Conservation (phyloP, 1,284 basidiomycete species). For the Phaffia rhodozyma region DNA sequence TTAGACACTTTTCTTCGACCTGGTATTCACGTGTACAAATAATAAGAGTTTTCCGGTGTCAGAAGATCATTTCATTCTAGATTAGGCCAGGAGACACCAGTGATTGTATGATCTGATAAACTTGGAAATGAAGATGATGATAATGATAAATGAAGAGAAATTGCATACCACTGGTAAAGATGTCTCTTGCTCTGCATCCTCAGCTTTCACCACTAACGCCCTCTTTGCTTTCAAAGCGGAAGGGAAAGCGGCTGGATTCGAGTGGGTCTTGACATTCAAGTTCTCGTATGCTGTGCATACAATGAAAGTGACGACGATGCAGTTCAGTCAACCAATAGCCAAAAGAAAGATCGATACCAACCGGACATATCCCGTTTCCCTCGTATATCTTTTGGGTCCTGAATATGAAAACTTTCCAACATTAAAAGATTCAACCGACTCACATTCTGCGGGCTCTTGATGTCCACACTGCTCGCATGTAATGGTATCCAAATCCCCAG, state of each 20-base stretch:
- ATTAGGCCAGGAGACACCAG: not conserved
- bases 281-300: conserved; percentile 71
- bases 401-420: too few relatives aligned
- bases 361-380: not conserved
- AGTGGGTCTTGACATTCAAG: conserved; percentile 76
- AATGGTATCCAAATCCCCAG: conserved; percentile 66
- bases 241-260: conserved; percentile 88
- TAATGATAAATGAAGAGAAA: not conserved
- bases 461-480: conserved; percentile 79
- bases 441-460: conserved; percentile 75
- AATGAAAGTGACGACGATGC: not conserved
- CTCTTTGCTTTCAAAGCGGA: conserved; percentile 75
- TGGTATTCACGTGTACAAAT: conserved; percentile 29
- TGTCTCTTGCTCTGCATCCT: conserved; percentile 58
- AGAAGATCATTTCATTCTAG: not conserved
- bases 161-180: conserved; percentile 46
- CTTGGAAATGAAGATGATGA: conserved; percentile 2
- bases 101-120: not conserved
- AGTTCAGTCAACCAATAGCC: not conserved
- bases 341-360: not conserved
- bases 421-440: conserved; percentile 31
- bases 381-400: not conserved
- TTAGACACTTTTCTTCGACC: conserved; percentile 86
- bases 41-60: not conserved
- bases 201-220: conserved; percentile 74